Percentiles rank a stretch among this genome's conserved stretches.
These are phyloP conservation scores for Exophiala alcalophila DNA, from an alignment of 2,329 filamentous ascomycete species.

Conservation along the genomic window DNA sequence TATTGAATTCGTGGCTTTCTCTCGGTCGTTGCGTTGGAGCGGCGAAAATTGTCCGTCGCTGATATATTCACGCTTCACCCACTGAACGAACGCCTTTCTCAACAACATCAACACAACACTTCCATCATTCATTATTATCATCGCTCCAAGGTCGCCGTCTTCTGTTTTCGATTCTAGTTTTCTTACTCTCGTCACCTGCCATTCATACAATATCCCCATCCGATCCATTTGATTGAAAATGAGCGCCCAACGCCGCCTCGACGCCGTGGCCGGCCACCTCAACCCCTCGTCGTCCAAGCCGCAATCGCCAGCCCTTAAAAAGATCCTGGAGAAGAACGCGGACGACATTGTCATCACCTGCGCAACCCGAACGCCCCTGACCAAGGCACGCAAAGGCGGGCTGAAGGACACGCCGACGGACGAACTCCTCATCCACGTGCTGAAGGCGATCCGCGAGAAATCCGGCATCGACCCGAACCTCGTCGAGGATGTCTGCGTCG, in stretches of 20 bases:
- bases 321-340: conserved; percentile 55
- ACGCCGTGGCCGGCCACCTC: conserved; percentile 24
- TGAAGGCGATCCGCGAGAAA: conserved; percentile 76
- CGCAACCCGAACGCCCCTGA: conserved; percentile 85
- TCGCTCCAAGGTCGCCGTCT: too few relatives aligned
- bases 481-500: conserved; percentile 90
- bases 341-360: conserved; percentile 84
- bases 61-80: conserved; percentile 1
- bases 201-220: neutral
- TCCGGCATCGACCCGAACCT: conserved; percentile 83
- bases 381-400: conserved; percentile 85
- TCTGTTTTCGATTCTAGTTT: neutral
- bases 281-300: conserved; percentile 15
- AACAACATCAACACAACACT: too few relatives aligned
- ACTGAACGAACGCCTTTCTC: neutral
- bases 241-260: conserved; percentile 23
- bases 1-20: too few relatives aligned
- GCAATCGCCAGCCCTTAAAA: conserved; percentile 50
- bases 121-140: too few relatives aligned
- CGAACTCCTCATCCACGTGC: conserved; percentile 78
- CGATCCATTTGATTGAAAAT: conserved; percentile 6
- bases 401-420: conserved; percentile 92
- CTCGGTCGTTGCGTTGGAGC: too few relatives aligned
- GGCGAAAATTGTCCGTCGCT: too few relatives aligned
- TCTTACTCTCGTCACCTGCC: neutral